Base-by-base conservation (phyloP, 2,329 filamentous ascomycete genomes). In the Fusarium sp. region DNA sequence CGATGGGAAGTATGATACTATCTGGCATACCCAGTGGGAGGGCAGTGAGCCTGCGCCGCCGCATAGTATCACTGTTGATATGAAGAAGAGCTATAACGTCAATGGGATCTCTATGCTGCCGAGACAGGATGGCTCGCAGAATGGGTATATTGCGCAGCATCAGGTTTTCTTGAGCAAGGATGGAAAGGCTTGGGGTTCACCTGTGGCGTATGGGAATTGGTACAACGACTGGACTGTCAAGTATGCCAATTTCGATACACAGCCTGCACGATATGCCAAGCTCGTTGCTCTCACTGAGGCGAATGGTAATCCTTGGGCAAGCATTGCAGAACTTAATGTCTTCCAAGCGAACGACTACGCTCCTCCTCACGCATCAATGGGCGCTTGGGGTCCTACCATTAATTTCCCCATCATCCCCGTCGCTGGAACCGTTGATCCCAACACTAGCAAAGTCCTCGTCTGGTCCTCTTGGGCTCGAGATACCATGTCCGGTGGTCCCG, bases 361-460 rank as follows among this genome's bases (percentile, higher is more conserved):
- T 0, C 36, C 65, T 5, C 54, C 54, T 17, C 31, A 56, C 6
- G 13, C 54, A 9, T 58, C 57, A 0, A 41, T 63, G 18, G 70
- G 70, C 22, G 55, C 49, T 22, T 73, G 65, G 69, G 70, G 70
- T 7, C 65, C 65, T 1, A 72, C 65, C 9, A 42, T 73, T 20
- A 69, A 72, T 22, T 70, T 72, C 17, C 70, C 70, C 15, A 41
- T 72, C 52, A 62, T 72, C 4, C 70, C 70, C 13, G 69, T 73
- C 3, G 61, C 70, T 5, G 69, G 65, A 5, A 68, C 70, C 7
- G 70, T 73, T 17, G 57, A 67, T 10, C 61, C 65, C 1, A 47
- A 6, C 18, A 70, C 61, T 3, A 55, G 70, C 0, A 67, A 60
- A 12, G 62, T 72, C 12, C 20, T 73, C 2, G 47, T 72, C 22